Percentiles rank a stretch among this genome's conserved stretches.
phyloP scores from a whole-genome alignment of 805 yeast genomes.

The Candida patagonica region DNA sequence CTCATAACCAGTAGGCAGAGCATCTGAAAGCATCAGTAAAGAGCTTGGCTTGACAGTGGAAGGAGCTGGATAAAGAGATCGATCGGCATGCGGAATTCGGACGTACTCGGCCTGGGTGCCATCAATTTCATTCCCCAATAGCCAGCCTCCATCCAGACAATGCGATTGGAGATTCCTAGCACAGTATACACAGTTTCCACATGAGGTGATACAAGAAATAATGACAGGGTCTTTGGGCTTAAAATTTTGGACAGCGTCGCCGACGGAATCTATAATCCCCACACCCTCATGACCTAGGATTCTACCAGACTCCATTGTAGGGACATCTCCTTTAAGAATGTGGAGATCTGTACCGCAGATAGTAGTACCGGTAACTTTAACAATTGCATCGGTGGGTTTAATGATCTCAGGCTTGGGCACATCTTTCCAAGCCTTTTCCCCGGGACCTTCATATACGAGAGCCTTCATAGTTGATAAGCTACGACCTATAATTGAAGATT shows the following conservation, averaged over 20 bases:
- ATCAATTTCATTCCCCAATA: constrained; percentile 47
- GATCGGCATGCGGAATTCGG: constrained; percentile 72
- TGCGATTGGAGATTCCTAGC: constrained; percentile 76
- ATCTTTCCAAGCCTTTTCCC: constrained; percentile 31
- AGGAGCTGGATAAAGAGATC: constrained; percentile 67
- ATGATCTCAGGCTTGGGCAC: constrained; percentile 56
- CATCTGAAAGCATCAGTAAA: constrained; percentile 76
- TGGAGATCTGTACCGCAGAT: constrained; percentile 84
- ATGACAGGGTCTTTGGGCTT: constrained; percentile 81
- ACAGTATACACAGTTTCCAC: constrained; percentile 51
- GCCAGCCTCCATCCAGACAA: constrained; percentile 66
- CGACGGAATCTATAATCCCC: constrained; percentile 87
- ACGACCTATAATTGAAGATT: too few relatives aligned
- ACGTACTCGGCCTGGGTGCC: constrained; percentile 76
- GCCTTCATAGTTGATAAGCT: constrained; percentile 34
- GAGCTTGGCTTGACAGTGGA: constrained; percentile 72
- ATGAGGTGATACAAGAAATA: constrained; percentile 61
- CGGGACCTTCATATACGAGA: constrained; percentile 37
- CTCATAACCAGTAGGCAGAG: constrained; percentile 64
- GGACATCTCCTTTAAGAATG: constrained; percentile 68
- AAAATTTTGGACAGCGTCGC: constrained; percentile 82
- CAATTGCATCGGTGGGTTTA: constrained; percentile 59
- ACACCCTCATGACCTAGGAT: constrained; percentile 97
- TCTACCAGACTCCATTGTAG: constrained; percentile 62
- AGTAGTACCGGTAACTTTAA: constrained; percentile 72